phyloP scores from a whole-genome alignment of 2,329 filamentous ascomycete species.

The Cytospora leucostoma region DNA sequence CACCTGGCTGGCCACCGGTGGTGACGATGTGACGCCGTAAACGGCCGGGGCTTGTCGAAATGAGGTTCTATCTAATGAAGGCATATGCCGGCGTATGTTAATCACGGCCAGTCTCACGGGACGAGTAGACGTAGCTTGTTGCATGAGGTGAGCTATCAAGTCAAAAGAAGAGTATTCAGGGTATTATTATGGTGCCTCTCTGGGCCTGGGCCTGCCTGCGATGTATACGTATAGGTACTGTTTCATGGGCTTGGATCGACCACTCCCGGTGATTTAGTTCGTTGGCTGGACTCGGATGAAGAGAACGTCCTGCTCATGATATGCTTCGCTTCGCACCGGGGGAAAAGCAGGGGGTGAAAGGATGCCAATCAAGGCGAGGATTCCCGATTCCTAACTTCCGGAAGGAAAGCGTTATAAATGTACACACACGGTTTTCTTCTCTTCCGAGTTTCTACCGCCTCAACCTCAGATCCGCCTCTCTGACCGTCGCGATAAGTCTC shows the following conservation, averaged over 20 bases:
- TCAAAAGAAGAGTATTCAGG: not conserved
- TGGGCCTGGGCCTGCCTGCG: not conserved
- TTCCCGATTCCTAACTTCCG: slow-evolving; percentile 25
- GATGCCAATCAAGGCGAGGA: slow-evolving; percentile 10
- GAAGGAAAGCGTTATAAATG: slow-evolving; percentile 35
- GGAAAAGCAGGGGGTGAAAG: not conserved
- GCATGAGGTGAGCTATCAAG: not conserved
- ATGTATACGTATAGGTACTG: not conserved
- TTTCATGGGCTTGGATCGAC: not conserved
- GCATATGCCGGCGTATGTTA: not conserved
- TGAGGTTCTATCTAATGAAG: not conserved
- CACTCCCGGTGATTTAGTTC: not conserved
- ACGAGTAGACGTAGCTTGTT: not conserved
- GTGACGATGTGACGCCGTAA: too few relatives aligned
- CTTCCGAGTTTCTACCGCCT: slow-evolving; percentile 27
- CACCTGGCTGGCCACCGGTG: too few relatives aligned
- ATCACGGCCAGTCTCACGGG: not conserved
- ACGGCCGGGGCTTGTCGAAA: not conserved
- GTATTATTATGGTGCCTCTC: not conserved
- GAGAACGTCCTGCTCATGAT: not conserved
- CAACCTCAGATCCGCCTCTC: slow-evolving; percentile 3
- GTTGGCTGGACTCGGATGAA: not conserved
- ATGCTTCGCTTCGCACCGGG: not conserved
- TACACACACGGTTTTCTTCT: slow-evolving; percentile 47
- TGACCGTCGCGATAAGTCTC: not conserved